phyloP scores from a whole-genome alignment of 2,329 filamentous ascomycete genomes.

The Metarhizium sp. region DNA sequence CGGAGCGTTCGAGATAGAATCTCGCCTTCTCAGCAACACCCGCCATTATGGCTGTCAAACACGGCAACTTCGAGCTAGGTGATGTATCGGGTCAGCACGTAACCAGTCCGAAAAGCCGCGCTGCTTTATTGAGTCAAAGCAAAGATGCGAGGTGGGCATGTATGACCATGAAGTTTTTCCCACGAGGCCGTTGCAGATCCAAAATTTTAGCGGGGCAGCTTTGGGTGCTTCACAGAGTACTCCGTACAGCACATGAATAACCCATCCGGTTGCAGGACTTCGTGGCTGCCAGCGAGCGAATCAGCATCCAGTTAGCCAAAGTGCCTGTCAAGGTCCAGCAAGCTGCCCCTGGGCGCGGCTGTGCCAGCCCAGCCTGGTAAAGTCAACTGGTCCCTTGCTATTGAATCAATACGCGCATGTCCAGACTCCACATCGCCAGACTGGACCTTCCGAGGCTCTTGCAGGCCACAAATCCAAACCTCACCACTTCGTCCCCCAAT shows the following conservation, averaged over 20 bases:
- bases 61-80: no score
- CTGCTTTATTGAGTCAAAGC: neutral
- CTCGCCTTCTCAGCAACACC: conserved; percentile 87
- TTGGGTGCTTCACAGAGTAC: no score
- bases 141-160: neutral
- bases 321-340: no score
- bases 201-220: conserved; percentile 15
- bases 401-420: neutral
- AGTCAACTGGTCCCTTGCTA: neutral
- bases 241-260: no score
- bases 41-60: conserved; percentile 48
- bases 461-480: neutral
- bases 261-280: no score
- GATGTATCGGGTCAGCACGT: no score
- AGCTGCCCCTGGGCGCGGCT: no score
- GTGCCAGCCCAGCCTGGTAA: no score
- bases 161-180: conserved; percentile 10
- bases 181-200: conserved; percentile 10
- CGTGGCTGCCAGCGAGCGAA: neutral
- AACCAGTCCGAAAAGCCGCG: no score
- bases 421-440: conserved; percentile 6
- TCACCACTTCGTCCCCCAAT: conserved; percentile 4
- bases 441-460: conserved; percentile 7
- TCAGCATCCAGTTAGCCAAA: neutral
- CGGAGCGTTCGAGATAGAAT: conserved; percentile 86